These are phyloP conservation scores for Kodamaea ohmeri DNA, from an alignment of 1,139 yeast genomes.

Conservation along the genomic window DNA sequence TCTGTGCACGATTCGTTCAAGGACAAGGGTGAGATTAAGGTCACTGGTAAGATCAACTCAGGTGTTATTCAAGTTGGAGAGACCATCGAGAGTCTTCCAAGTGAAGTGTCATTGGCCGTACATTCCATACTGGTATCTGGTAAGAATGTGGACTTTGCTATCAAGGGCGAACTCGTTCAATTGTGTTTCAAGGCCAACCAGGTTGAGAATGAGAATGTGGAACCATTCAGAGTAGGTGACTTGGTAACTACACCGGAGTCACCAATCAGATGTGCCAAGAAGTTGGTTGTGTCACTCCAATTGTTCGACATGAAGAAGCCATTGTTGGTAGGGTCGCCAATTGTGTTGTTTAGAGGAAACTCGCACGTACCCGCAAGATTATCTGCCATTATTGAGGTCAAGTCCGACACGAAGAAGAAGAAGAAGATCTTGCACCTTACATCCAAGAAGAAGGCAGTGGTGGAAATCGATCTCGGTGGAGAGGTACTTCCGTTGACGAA, in stretches of 20 bases:
- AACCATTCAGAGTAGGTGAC: conserved; percentile 62
- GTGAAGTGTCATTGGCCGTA: conserved; percentile 34
- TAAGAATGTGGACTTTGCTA: conserved; percentile 42
- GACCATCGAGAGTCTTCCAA: conserved; percentile 59
- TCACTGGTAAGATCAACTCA: conserved; percentile 70
- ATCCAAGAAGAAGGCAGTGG: conserved; percentile 69
- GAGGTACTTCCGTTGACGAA: conserved; percentile 61
- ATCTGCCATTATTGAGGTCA: conserved; percentile 51
- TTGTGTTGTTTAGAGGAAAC: conserved; percentile 80
- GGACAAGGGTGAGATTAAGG: conserved; percentile 35
- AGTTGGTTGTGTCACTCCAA: conserved; percentile 55
- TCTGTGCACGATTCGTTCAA: conserved; percentile 48
- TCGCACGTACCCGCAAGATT: conserved; percentile 74
- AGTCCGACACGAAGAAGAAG: conserved; percentile 44
- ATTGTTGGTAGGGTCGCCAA: conserved; percentile 75
- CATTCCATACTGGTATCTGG: conserved; percentile 29
- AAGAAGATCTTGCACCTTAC: conserved; percentile 69
- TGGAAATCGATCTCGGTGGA: conserved; percentile 61
- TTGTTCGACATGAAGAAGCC: conserved; percentile 76
- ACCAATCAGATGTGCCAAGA: conserved; percentile 45
- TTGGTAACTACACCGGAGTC: conserved; percentile 54
- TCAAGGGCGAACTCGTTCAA: conserved; percentile 69
- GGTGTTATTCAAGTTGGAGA: conserved; percentile 82
- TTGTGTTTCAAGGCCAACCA: conserved; percentile 51
- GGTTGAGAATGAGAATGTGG: conserved; percentile 48